These are phyloP conservation scores for Stachybotrys elegans DNA, from an alignment of 2,329 filamentous ascomycete species.

Conservation along the genomic window DNA sequence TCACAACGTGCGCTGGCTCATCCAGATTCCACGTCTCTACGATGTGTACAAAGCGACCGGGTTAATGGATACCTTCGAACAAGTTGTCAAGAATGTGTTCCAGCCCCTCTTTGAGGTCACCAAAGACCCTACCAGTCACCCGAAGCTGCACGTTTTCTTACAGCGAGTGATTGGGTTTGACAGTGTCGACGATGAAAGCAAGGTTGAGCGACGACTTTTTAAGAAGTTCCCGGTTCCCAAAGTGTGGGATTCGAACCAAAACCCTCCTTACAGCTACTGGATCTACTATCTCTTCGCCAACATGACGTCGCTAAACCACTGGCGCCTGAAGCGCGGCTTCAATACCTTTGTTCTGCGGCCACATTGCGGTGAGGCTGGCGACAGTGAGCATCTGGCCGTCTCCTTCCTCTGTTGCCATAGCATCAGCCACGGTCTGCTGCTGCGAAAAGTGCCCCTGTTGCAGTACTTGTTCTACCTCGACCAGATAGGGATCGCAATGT, in stretches of 20 bases:
- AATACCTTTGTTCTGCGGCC: slow-evolving; percentile 92
- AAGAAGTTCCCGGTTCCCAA: slow-evolving; percentile 90
- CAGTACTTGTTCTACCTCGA: slow-evolving; percentile 98
- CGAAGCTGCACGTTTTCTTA: slow-evolving; percentile 90
- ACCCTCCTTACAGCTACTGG: slow-evolving; percentile 98
- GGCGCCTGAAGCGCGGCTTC: slow-evolving; percentile 86
- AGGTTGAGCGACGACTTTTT: slow-evolving; percentile 88
- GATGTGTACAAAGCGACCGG: slow-evolving; percentile 91
- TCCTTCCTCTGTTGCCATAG: slow-evolving; percentile 91
- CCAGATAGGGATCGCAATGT: slow-evolving; percentile 98
- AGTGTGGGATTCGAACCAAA: slow-evolving; percentile 86
- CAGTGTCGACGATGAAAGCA: slow-evolving; percentile 97
- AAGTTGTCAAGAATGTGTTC: slow-evolving; percentile 88
- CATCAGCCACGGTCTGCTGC: slow-evolving; percentile 88
- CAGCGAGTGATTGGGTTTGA: slow-evolving; percentile 96
- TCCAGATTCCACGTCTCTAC: slow-evolving; percentile 90
- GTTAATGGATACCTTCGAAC: slow-evolving; percentile 83
- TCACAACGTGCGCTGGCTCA: slow-evolving; percentile 94
- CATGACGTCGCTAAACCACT: slow-evolving; percentile 85
- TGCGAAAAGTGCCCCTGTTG: slow-evolving; percentile 88
- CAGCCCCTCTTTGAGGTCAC: slow-evolving; percentile 93
- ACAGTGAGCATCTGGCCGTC: slow-evolving; percentile 91
- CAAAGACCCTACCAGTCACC: slow-evolving; percentile 76
- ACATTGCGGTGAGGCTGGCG: slow-evolving; percentile 94
- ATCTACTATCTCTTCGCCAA: slow-evolving; percentile 97